Percentiles rank a stretch among this genome's conserved stretches.
Evolutionary conservation across 176 grass and related monocot species (phyloP).

Genomic region (Leersia perrieri): DNA sequence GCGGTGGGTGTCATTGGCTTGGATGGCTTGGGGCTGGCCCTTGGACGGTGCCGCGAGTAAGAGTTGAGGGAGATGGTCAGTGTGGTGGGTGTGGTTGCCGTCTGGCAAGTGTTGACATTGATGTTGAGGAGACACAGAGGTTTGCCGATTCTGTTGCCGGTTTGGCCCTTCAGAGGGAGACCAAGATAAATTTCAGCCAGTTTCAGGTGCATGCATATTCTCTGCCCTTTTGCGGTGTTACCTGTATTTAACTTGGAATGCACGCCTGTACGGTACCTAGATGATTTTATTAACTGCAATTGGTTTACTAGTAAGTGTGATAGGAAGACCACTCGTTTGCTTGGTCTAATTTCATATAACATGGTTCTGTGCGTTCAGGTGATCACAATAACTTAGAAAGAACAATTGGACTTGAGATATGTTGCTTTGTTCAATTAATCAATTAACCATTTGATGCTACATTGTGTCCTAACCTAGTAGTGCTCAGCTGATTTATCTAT

Average conservation of each 20-base stretch:
- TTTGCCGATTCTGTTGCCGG: constrained; percentile 73
- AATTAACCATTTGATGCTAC: not conserved
- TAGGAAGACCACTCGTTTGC: not conserved
- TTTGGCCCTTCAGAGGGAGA: constrained; percentile 80
- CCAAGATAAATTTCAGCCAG: constrained; percentile 67
- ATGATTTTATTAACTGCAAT: not conserved
- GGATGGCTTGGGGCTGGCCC: constrained; percentile 59
- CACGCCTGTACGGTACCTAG: not conserved
- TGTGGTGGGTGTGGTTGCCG: constrained; percentile 42
- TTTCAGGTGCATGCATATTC: constrained; percentile 67
- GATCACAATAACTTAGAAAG: not conserved
- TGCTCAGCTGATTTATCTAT: not conserved
- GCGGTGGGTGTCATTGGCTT: constrained; percentile 64
- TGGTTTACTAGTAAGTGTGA: not conserved
- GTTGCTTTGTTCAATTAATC: not conserved
- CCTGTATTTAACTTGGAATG: not conserved
- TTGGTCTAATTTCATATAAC: not conserved
- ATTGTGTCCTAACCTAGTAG: not conserved
- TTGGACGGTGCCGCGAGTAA: constrained; percentile 60
- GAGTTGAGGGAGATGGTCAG: constrained; percentile 16
- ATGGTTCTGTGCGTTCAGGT: not conserved
- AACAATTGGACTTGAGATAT: not conserved
- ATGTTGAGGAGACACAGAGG: constrained; percentile 38
- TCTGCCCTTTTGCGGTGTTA: not conserved
- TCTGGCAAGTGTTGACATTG: constrained; percentile 63